A percentile compares a stretch with the other conserved stretches of the same genome.
Conservation (phyloP, 1,139 yeast genomes). For the Arxiozyma heterogenica region DNA sequence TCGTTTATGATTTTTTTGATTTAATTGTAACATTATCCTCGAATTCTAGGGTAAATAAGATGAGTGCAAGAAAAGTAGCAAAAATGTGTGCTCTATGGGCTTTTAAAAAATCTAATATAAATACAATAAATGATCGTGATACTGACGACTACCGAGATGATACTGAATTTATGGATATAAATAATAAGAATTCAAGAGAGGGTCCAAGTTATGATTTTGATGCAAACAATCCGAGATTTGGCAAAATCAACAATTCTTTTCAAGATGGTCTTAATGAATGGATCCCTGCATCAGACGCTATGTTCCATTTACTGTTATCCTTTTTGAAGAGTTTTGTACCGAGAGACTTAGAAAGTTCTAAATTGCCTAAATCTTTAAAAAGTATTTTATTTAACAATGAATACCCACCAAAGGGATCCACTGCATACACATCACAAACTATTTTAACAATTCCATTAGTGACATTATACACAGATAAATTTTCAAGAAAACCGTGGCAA, state of each 20-base stretch:
- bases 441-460: constrained; percentile 58
- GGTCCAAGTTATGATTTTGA: constrained; percentile 17
- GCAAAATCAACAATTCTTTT: constrained; percentile 35
- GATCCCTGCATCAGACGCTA: constrained; percentile 78
- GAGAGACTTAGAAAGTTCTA: constrained; percentile 40
- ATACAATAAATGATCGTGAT: constrained; percentile 1
- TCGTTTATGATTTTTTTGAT: constrained; percentile 80
- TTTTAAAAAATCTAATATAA: constrained; percentile 37
- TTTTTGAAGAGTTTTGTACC: constrained; percentile 77
- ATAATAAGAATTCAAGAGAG: constrained; percentile 1
- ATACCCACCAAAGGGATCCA: constrained; percentile 52
- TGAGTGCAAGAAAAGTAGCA: constrained; percentile 72
- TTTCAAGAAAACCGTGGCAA: constrained; percentile 47
- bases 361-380: constrained; percentile 57
- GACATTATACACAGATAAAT: constrained; percentile 51
- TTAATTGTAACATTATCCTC: constrained; percentile 70
- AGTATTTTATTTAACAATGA: constrained; percentile 51
- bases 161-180: neutral
- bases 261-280: constrained; percentile 68
- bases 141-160: neutral
- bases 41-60: constrained; percentile 68
- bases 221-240: constrained; percentile 1
- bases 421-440: constrained; percentile 34
- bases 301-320: constrained; percentile 69
- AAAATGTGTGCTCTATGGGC: constrained; percentile 90